Base-by-base conservation (phyloP, 2,329 filamentous ascomycete genomes). In the Talaromyces sp. region DNA sequence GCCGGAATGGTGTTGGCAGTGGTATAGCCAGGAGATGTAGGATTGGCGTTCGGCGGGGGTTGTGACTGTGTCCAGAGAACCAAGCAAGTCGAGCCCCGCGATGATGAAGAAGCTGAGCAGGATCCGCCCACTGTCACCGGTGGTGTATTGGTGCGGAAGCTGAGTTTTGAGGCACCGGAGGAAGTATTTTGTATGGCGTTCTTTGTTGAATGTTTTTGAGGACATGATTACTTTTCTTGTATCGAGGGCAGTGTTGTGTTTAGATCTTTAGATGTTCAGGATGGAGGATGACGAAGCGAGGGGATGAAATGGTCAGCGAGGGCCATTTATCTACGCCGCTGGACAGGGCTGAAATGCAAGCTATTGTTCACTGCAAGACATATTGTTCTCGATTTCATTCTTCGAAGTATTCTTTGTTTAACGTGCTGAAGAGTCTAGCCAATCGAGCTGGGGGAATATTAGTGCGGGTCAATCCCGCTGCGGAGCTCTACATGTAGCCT, bases 81-180 rank as follows among this genome's bases (percentile, higher is more conserved):
- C 88, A 35, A 99, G 87, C 1, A 98, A 81, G 74, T 97, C 92
- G 58, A 97, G 84, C 1, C 92, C 92, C 8, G 92, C 90, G 72
- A 98, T 81, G 70, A 90, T 93, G 82, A 99, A 97, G 82, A 90
- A 96, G 70, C 88, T 93, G 63, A 98, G 87, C 5, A 90, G 90
- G 82, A 98, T 90, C 72, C 95, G 93, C 72, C 90, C 94, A 70
- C 92, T 92, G 80, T 99, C 95, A 76, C 90, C 95, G 75, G 88
- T 84, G 16, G 91, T 96, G 81, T 98, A 99, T 68, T 87, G 84
- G 54, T 88, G 85, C 0, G 95, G 95, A 7, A 99, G 87, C 67
- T 90, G 85, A 27, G 89, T 90, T 75, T 90, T 90, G 69, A 95
- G 85, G 76, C 94, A 97, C 74, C 93, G 89, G 69, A 93, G 87